Evolutionary conservation across 2,329 filamentous ascomycete genomes (phyloP).

Genomic region (Nothophaeocryptopus gaeumannii): DNA sequence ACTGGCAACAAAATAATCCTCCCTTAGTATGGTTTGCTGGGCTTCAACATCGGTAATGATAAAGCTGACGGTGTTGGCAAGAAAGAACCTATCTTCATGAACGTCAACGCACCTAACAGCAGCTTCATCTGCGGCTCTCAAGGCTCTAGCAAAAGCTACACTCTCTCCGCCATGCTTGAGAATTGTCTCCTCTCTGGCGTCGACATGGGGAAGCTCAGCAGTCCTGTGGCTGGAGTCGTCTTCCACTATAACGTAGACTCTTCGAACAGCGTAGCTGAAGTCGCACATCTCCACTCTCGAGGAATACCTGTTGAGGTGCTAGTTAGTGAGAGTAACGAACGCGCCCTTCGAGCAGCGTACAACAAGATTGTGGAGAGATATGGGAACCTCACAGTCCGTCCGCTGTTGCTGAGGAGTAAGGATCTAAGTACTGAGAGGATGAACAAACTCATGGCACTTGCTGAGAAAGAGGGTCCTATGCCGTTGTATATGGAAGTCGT

Average conservation of each 20-base stretch:
- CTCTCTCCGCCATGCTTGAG: slow-evolving; percentile 58
- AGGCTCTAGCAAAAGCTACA: slow-evolving; percentile 58
- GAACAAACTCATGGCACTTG: slow-evolving; percentile 55
- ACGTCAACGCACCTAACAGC: slow-evolving; percentile 56
- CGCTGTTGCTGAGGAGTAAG: slow-evolving; percentile 44
- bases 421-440: slow-evolving; percentile 55
- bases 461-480: slow-evolving; percentile 38
- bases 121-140: slow-evolving; percentile 63
- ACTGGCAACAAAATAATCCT: slow-evolving; percentile 4
- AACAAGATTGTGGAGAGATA: slow-evolving; percentile 34
- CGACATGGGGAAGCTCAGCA: slow-evolving; percentile 44
- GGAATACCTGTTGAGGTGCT: slow-evolving; percentile 51
- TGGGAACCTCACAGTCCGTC: slow-evolving; percentile 46
- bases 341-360: slow-evolving; percentile 45
- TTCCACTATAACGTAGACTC: slow-evolving; percentile 57
- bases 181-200: slow-evolving; percentile 53
- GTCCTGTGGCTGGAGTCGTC: slow-evolving; percentile 58
- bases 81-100: slow-evolving; percentile 44
- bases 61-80: slow-evolving; percentile 1
- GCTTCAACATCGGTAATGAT: slow-evolving; percentile 22
- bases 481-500: slow-evolving; percentile 59
- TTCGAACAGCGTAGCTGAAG: slow-evolving; percentile 55
- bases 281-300: slow-evolving; percentile 52
- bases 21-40: slow-evolving; percentile 30
- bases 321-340: slow-evolving; percentile 50